phyloP scores from a whole-genome alignment of 306 rosid species.

The Trichosanthes cucumerina region DNA sequence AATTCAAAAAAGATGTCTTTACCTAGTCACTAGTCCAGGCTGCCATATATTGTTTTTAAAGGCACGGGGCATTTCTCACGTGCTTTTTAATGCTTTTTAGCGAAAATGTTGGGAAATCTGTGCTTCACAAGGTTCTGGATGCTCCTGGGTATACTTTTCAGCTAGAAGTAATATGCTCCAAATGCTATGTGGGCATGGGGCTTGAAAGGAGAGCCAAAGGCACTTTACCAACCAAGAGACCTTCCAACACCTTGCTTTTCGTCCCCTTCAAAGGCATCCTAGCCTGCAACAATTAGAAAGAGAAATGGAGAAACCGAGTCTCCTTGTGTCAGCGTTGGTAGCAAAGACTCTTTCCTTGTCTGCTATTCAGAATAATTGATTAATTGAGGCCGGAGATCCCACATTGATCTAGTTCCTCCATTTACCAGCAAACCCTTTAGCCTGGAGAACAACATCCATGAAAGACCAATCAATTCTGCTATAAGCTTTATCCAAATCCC shows the following conservation, averaged over 20 bases:
- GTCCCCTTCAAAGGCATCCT: not conserved
- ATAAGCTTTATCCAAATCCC: not conserved
- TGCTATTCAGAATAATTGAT: not conserved
- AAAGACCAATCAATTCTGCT: not conserved
- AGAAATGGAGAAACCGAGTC: not conserved
- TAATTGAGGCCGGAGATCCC: not conserved
- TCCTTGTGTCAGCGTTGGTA: not conserved
- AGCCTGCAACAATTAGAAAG: not conserved
- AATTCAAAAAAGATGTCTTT: too few species aligned
- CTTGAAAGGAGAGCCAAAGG: too few species aligned
- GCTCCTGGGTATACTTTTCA: not conserved
- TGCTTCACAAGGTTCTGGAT: too few species aligned
- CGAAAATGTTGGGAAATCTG: too few species aligned
- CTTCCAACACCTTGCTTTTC: not conserved
- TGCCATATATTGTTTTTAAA: too few species aligned
- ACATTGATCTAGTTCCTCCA: not conserved
- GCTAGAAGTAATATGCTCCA: not conserved
- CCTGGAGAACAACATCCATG: not conserved
- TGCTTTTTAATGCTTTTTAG: too few species aligned
- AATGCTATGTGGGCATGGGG: not conserved
- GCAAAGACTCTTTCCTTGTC: not conserved
- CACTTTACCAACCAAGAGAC: too few species aligned
- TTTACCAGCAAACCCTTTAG: not conserved
- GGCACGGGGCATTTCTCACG: too few species aligned
- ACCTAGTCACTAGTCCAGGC: too few species aligned